Conservation (phyloP, 2,329 filamentous ascomycete species). For the Fusarium phyllophilum region DNA sequence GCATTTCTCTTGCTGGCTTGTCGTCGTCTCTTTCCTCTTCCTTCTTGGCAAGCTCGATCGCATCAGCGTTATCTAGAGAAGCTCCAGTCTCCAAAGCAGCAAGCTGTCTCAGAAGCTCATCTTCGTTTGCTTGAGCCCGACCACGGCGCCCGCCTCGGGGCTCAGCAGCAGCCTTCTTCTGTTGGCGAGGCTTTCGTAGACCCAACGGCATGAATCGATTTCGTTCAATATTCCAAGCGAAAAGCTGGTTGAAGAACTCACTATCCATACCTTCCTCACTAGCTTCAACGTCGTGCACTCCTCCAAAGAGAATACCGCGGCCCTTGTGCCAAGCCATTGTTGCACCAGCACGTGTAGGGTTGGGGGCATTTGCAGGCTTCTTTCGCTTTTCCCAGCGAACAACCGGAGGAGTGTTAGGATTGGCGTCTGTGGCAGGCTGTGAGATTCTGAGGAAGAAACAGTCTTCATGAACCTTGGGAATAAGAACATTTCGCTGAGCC, state of each 20-base stretch:
- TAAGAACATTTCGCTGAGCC: constrained; percentile 77
- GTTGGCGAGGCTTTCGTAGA: constrained; percentile 77
- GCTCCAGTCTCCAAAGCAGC: constrained; percentile 84
- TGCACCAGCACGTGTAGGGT: constrained; percentile 83
- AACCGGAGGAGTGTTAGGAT: constrained; percentile 71
- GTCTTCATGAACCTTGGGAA: constrained; percentile 92
- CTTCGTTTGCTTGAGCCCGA: constrained; percentile 89
- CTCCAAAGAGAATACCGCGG: constrained; percentile 91
- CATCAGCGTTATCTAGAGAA: constrained; percentile 64
- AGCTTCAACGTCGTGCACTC: constrained; percentile 91
- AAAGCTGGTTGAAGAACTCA: constrained; percentile 94
- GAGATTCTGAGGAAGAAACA: constrained; percentile 91
- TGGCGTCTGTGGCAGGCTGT: constrained; percentile 74
- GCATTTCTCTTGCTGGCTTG: constrained; percentile 69
- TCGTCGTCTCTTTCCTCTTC: constrained; percentile 66
- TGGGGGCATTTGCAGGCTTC: constrained; percentile 88
- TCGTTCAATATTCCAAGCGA: constrained; percentile 93
- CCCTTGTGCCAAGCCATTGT: constrained; percentile 97
- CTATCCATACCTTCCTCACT: constrained; percentile 96
- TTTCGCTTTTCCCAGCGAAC: constrained; percentile 95
- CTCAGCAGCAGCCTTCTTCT: constrained; percentile 64
- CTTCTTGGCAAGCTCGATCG: constrained; percentile 62
- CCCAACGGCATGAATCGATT: constrained; percentile 92
- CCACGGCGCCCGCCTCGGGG: constrained; percentile 70
- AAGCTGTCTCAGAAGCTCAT: constrained; percentile 87